These are phyloP conservation scores for Baudoinia panamericana DNA, from an alignment of 495 filamentous ascomycete species.

Conservation along the genomic window DNA sequence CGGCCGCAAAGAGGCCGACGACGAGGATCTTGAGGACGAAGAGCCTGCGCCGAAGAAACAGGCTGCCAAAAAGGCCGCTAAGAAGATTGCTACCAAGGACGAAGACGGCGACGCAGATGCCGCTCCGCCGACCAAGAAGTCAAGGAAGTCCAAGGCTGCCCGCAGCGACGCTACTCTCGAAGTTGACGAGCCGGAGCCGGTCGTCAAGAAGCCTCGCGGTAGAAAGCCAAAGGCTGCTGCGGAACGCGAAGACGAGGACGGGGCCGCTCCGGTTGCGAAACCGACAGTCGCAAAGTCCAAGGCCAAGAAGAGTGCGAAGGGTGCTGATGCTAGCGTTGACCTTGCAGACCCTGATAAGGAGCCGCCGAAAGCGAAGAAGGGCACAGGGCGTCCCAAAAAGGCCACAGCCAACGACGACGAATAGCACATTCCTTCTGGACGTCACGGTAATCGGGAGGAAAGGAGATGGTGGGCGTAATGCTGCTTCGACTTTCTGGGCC, in stretches of 20 bases:
- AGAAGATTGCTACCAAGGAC: conserved; percentile 1
- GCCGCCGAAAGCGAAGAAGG: conserved; percentile 24
- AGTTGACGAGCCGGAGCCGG: conserved; percentile 16
- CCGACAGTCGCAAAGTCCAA: conserved; percentile 18
- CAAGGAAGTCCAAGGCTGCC: conserved; percentile 16
- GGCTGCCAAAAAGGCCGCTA: conserved; percentile 19
- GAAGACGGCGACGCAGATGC: conserved; percentile 13
- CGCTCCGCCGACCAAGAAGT: conserved; percentile 20
- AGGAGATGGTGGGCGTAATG: too few relatives aligned
- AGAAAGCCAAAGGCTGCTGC: conserved; percentile 13
- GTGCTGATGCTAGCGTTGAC: conserved; percentile 6
- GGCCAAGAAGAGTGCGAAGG: conserved; percentile 24
- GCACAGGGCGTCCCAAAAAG: conserved; percentile 23
- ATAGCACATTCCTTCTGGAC: too few relatives aligned
- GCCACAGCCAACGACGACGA: conserved; percentile 18
- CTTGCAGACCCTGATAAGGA: conserved; percentile 15
- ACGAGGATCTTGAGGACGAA: conserved; percentile 27
- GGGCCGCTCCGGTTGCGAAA: conserved; percentile 22
- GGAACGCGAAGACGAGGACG: conserved; percentile 23
- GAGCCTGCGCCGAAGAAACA: conserved; percentile 24
- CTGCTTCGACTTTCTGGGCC: too few relatives aligned
- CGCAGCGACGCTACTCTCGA: conserved; percentile 26
- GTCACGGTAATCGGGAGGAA: too few relatives aligned
- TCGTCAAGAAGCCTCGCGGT: conserved; percentile 3
- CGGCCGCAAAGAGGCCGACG: conserved; percentile 28